Percentiles rank a stretch among this genome's conserved stretches.
Conservation (phyloP, 176 grass and related monocot species). For the Microstegium vimineum region DNA sequence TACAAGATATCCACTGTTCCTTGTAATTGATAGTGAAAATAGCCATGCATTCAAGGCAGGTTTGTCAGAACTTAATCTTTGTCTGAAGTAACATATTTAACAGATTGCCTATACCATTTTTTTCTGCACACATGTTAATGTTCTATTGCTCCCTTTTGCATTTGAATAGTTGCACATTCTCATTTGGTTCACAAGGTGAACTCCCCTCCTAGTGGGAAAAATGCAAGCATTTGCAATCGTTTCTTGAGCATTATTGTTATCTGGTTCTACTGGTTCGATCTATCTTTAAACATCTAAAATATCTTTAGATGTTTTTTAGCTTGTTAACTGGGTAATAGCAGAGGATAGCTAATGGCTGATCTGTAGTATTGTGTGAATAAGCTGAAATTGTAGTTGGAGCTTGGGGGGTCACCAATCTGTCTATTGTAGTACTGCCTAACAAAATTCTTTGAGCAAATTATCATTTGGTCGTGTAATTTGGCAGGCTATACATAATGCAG, state of each 20-base stretch:
- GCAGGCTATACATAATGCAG: slow-evolving; percentile 81
- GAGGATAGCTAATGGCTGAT: background rate
- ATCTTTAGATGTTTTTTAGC: background rate
- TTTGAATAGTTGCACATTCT: background rate
- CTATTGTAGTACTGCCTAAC: background rate
- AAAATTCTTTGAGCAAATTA: slow-evolving; percentile 9
- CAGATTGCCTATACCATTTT: background rate
- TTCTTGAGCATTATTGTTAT: slow-evolving; percentile 6
- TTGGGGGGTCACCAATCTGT: background rate
- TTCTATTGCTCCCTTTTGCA: background rate
- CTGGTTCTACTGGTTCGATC: background rate
- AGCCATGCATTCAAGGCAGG: slow-evolving; percentile 99
- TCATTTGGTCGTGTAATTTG: slow-evolving; percentile 33
- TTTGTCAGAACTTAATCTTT: slow-evolving; percentile 96
- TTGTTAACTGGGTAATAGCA: slow-evolving; percentile 12
- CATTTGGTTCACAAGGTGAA: slow-evolving; percentile 3
- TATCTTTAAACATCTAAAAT: slow-evolving; percentile 11
- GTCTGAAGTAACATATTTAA: background rate
- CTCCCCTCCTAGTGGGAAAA: background rate
- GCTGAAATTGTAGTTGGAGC: background rate
- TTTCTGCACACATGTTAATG: background rate
- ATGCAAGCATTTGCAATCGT: background rate
- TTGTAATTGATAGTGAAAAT: slow-evolving; percentile 91
- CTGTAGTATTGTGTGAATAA: background rate
- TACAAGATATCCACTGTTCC: slow-evolving; percentile 91